Percentiles rank a stretch among this genome's conserved stretches.
Evolutionary conservation across 1,284 basidiomycete genomes (phyloP).

Genomic region (Sparassis latifolia): DNA sequence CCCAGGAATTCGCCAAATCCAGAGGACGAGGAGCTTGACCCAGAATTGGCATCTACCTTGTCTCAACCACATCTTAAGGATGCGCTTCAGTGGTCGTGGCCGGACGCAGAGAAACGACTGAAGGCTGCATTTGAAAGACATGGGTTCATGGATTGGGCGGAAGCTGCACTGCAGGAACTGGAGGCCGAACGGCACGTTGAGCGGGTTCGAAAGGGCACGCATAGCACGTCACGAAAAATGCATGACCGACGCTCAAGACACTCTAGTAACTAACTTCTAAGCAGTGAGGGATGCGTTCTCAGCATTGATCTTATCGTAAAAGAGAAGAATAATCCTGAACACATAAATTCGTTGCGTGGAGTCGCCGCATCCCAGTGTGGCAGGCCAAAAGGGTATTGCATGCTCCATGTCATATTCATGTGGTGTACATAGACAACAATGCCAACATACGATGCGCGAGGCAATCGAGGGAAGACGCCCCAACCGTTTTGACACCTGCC

Average conservation of each 20-base stretch:
- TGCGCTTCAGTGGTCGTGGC: slow-evolving; percentile 38
- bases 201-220: slow-evolving; percentile 15
- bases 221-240: no score
- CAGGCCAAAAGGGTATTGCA: background rate
- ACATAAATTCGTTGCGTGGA: background rate
- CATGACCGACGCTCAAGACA: no score
- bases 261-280: no score
- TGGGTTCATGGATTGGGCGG: slow-evolving; percentile 47
- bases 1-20: slow-evolving; percentile 45
- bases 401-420: slow-evolving; percentile 12
- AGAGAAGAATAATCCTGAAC: slow-evolving; percentile 8
- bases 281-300: no score
- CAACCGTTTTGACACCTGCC: slow-evolving; percentile 3
- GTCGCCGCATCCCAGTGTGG: no score
- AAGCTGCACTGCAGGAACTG: slow-evolving; percentile 42
- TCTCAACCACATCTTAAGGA: slow-evolving; percentile 41
- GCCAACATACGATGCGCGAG: slow-evolving; percentile 3
- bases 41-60: slow-evolving; percentile 42
- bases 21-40: slow-evolving; percentile 38
- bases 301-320: background rate
- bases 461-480: background rate
- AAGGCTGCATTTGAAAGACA: slow-evolving; percentile 47
- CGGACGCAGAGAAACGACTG: slow-evolving; percentile 44
- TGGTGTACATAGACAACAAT: slow-evolving; percentile 9
- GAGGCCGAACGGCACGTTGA: slow-evolving; percentile 48